Evolutionary conservation across 768 basidiomycete species (phyloP), one percentile per base, ranked within the genome.

Genomic region (Candolleomyces aberdarensis): DNA sequence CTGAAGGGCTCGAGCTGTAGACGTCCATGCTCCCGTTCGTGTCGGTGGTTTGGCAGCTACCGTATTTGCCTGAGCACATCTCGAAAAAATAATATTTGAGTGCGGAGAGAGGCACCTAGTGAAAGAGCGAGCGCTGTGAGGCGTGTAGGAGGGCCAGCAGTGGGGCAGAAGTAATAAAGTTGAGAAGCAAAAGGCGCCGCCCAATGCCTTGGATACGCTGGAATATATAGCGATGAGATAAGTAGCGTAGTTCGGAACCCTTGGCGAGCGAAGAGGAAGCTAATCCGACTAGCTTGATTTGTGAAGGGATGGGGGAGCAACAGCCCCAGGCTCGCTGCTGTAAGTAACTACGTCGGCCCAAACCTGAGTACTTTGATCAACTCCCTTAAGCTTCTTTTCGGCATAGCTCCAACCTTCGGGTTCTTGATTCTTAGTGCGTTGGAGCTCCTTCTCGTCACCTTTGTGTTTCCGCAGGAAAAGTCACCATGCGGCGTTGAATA

Each of bases 381-480:
- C 5, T 43, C 41, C 26, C 3, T 26, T 43, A 5, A 13, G 44
- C 44, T 46, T 46, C 44, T 46, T 46, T 46, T 46, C 44, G 44
- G 44, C 44, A 46, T 6, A 46, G 44, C 44, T 46, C 44, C 44
- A 46, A 6, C 10, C 5, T 46, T 46, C 44, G 44, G 44, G 41
- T 43, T 46, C 44, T 46, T 20, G 44, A 46, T 17, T 17, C 44
- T 46, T 17, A 20, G 17, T 17, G 44, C 13, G 53, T 56, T 46
- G 44, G 44, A 46, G 44, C 44, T 46, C 15, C 17, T 46, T 7
- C 8, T 56, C 51, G 62, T 20, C 63, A 26, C 26, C 26, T 26
- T 10, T 69, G 67, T 51, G 67, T 69, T 52, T 66, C 66, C 54
- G 66, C 51, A 7, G 73, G 67, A 36, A 36, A 36, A 36, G 36